Conservation (phyloP, 495 filamentous ascomycete genomes). For the Chlorociboria aeruginascens region DNA sequence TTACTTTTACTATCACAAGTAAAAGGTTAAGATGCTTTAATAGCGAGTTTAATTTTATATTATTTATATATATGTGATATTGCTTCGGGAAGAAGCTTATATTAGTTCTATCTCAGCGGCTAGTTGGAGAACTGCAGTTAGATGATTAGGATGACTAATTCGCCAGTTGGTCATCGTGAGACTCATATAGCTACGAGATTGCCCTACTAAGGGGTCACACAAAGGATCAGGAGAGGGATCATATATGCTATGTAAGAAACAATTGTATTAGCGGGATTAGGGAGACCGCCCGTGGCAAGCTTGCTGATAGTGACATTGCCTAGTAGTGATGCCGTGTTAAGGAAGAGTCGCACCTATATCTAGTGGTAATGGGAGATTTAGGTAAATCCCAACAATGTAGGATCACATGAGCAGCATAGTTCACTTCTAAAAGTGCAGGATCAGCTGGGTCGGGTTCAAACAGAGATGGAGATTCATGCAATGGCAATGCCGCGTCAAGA, state of each 20-base stretch:
- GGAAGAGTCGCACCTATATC: background rate
- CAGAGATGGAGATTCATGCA: constrained; percentile 5
- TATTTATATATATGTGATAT: background rate
- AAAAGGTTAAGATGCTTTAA: constrained; percentile 3
- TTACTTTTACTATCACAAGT: too few species aligned
- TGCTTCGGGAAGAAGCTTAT: background rate
- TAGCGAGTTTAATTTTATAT: background rate
- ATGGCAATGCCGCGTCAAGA: background rate
- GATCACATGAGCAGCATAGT: too few species aligned
- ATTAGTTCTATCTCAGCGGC: background rate
- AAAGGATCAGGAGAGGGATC: constrained; percentile 1
- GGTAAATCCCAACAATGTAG: too few species aligned
- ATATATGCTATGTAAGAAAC: constrained; percentile 4
- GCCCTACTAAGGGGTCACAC: background rate
- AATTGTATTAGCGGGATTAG: constrained; percentile 6
- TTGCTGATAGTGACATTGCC: constrained; percentile 1
- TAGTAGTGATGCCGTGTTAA: background rate
- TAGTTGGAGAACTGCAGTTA: background rate
- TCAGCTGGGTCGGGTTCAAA: background rate
- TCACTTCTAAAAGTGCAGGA: too few species aligned
- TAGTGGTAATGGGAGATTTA: background rate
- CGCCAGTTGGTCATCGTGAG: background rate
- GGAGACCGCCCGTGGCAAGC: constrained; percentile 6
- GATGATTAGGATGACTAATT: background rate
- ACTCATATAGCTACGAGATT: background rate